Base-by-base conservation (phyloP, 805 yeast genomes). In the Debaryomyces tyrocola region DNA sequence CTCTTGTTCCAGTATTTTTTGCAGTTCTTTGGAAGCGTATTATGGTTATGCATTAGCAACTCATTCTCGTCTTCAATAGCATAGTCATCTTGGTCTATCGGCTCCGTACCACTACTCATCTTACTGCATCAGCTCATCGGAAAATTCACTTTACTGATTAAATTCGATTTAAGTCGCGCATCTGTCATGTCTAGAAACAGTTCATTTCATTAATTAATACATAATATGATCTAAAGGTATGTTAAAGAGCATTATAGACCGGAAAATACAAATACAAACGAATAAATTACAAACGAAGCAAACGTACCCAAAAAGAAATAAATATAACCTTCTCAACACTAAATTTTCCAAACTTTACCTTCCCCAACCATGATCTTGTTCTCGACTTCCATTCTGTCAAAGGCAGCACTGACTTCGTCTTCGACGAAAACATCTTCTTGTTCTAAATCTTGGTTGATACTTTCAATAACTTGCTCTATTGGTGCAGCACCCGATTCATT, bases 1-100 rank as follows among this genome's bases (percentile, higher is more conserved):
- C 96, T 65, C 36, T 77, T 74, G 18, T 62, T 62, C 90, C 91
- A 88, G 62, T 77, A 84, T 59, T 82, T 83, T 45, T 63, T 64
- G 47, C 75, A 56, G 0, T 66, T 60, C 1, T 45, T 38, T 1
- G 82, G 82, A 15, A 76, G 67, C 1, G 75, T 66, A 29, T 63
- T 55, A 40, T 59, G 54, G 6, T 64, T 65, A 43, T 69, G 78
- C 68, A 67, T 69, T 35, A 72, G 51, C 24, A 69, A 62, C 49
- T 64, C 71, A 33, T 63, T 64, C 12, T 55, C 62, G 1, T 56
- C 58, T 3, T 57, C 45, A 6, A 40, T 27, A 8, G 14, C 38
- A 9, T 14, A 20, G 33, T n/a, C 38, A 20, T 47, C 43, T 14
- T 27, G 36, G 21, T 31, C 34, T 31, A 31, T 31, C 34, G 34